phyloP scores from a whole-genome alignment of 1,284 basidiomycete genomes.

The Clitocybe nebularis region DNA sequence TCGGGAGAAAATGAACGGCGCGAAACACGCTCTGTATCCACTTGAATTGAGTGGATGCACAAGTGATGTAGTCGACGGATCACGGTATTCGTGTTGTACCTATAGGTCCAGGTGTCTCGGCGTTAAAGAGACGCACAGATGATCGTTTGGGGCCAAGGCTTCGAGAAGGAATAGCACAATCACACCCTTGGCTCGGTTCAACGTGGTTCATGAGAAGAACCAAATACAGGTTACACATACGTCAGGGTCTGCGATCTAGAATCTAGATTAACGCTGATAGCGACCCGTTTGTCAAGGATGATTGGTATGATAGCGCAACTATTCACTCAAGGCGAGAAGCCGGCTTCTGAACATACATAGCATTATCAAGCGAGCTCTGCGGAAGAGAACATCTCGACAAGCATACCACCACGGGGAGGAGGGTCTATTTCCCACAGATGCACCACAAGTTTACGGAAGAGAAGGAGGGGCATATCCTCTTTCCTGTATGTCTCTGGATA shows the following conservation, averaged over 20 bases:
- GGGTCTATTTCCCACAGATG: not conserved
- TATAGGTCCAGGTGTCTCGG: not conserved
- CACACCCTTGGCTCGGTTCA: not conserved
- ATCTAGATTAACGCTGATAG: not conserved
- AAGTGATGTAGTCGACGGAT: not conserved
- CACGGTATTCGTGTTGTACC: constrained; percentile 1
- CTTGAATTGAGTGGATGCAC: not conserved
- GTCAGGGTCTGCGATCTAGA: not conserved
- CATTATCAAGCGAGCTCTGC: not conserved
- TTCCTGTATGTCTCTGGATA: constrained; percentile 3
- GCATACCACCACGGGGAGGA: not conserved
- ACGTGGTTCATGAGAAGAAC: not conserved
- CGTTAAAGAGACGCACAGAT: not conserved
- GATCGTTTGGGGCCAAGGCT: not conserved
- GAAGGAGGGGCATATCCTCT: not conserved
- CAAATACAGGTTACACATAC: not conserved
- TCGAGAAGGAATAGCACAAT: not conserved
- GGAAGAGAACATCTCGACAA: not conserved
- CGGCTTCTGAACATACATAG: not conserved
- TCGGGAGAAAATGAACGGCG: not conserved
- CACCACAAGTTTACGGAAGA: no score
- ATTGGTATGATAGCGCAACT: not conserved
- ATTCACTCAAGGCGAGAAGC: no score
- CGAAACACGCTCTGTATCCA: no score
- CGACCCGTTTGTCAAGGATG: constrained; percentile 1